These are phyloP conservation scores for Acer saccharum DNA, from an alignment of 345 rosid species.

Conservation along the genomic window DNA sequence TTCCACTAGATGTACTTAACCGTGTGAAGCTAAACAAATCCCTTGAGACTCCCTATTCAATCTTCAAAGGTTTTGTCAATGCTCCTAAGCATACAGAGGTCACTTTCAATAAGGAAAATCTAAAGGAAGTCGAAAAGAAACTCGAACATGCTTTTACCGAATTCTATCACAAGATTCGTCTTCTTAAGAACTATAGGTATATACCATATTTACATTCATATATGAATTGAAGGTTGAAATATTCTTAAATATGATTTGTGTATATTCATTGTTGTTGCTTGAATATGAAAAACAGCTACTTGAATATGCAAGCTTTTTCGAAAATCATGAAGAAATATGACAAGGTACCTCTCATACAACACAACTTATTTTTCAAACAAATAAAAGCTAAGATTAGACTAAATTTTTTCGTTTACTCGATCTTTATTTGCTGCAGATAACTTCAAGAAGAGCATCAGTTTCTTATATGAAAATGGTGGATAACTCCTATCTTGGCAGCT, in stretches of 20 bases:
- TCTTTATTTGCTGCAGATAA: slow-evolving; percentile 20
- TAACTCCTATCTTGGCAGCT: slow-evolving; percentile 38
- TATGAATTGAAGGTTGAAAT: not conserved
- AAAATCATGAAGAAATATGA: slow-evolving; percentile 43
- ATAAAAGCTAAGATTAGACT: not conserved
- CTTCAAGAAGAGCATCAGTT: slow-evolving; percentile 38
- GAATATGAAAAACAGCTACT: slow-evolving; percentile 27
- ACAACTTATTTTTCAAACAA: not conserved
- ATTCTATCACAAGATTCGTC: slow-evolving; percentile 45
- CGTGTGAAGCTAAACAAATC: slow-evolving; percentile 1
- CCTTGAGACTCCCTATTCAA: slow-evolving; percentile 13
- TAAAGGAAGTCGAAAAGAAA: slow-evolving; percentile 39
- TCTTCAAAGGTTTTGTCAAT: not conserved
- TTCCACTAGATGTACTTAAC: slow-evolving; percentile 6
- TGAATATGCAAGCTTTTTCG: slow-evolving; percentile 34
- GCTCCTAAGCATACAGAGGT: slow-evolving; percentile 18
- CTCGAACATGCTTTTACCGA: slow-evolving; percentile 33
- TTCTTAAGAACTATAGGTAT: slow-evolving; percentile 34
- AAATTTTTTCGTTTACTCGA: not conserved
- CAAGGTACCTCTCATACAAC: slow-evolving; percentile 31
- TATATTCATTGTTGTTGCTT: not conserved
- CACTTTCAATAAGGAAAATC: slow-evolving; percentile 41
- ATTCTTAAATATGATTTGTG: not conserved
- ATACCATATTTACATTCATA: not conserved
- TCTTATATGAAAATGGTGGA: slow-evolving; percentile 47